Conservation (phyloP, 768 basidiomycete genomes). For the Lactarius deliciosus region DNA sequence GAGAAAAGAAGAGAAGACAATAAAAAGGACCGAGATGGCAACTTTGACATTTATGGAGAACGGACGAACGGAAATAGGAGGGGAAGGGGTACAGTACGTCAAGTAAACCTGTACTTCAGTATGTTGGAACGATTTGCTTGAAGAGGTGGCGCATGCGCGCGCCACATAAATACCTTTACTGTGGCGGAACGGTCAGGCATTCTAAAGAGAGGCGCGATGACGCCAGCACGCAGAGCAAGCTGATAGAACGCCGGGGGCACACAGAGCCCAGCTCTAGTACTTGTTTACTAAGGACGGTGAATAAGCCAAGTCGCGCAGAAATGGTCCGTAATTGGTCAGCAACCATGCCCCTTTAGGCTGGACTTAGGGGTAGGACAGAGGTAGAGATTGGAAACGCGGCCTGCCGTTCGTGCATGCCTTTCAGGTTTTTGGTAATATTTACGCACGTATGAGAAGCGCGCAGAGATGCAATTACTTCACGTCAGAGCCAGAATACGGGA, state of each 20-base stretch:
- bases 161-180: background rate
- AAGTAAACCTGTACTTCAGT: background rate
- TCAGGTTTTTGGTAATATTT: background rate
- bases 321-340: background rate
- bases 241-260: constrained; percentile 15
- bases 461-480: background rate
- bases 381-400: background rate
- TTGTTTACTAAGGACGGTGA: background rate
- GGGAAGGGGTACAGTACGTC: background rate
- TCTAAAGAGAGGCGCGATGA: constrained; percentile 22
- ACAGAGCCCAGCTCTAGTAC: background rate
- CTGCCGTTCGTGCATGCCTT: background rate
- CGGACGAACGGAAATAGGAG: background rate
- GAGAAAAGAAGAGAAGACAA: background rate
- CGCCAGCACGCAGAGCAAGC: constrained; percentile 23
- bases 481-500: background rate
- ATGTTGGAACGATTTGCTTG: background rate
- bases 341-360: background rate
- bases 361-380: too few relatives aligned
- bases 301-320: background rate
- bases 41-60: background rate
- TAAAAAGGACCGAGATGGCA: background rate
- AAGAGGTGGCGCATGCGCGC: too few relatives aligned
- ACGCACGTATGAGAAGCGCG: background rate
- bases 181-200: constrained; percentile 5